Percentiles rank a stretch among this genome's conserved stretches.
phyloP scores from a whole-genome alignment of 164 flowering plant species.

The Berberis vulgaris region DNA sequence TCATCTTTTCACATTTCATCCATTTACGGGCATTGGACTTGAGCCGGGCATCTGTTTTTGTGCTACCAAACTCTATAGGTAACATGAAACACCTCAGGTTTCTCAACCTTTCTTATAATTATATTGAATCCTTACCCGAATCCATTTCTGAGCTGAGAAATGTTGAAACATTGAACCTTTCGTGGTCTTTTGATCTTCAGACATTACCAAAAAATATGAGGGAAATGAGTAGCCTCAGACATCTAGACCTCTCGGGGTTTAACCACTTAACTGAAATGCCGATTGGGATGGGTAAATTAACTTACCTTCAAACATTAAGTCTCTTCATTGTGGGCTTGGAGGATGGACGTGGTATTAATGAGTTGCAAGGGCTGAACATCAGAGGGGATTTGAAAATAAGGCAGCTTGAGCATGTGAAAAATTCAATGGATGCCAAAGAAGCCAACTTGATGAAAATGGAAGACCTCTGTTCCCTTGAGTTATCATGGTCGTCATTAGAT shows the following conservation, averaged over 20 bases:
- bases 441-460: neutral
- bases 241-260: neutral
- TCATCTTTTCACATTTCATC: neutral
- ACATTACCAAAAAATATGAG: constrained; percentile 2
- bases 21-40: neutral
- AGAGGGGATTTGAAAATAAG: neutral
- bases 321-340: neutral
- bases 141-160: neutral
- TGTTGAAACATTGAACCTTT: neutral
- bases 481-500: neutral
- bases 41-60: neutral
- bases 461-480: neutral
- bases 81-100: constrained; percentile 3
- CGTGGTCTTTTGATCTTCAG: neutral
- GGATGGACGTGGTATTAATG: neutral
- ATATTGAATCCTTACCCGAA: neutral
- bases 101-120: neutral
- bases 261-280: neutral
- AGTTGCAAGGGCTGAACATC: neutral
- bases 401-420: neutral
- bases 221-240: neutral
- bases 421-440: neutral
- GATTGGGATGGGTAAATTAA: constrained; percentile 1
- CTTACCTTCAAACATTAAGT: neutral
- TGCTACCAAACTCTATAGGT: neutral